Evolutionary conservation across 2,329 filamentous ascomycete species (phyloP).

Genomic region (Botrytis fabae): DNA sequence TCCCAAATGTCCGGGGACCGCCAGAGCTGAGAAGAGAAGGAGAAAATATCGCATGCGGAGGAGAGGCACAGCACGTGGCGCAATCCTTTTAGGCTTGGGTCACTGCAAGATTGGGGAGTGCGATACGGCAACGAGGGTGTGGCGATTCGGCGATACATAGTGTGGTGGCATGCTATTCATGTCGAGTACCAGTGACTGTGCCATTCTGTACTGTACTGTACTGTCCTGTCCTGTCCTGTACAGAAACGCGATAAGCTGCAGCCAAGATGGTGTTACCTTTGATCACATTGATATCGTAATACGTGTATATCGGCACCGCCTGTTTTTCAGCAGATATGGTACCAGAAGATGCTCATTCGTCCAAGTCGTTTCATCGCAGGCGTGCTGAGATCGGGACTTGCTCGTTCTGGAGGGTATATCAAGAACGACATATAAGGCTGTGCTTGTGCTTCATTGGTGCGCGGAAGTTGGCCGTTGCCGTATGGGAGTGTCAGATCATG

Average conservation of each 20-base stretch:
- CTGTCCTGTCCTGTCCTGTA: not conserved
- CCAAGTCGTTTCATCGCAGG: constrained; percentile 15
- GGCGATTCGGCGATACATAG: constrained; percentile 15
- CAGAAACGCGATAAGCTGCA: constrained; percentile 16
- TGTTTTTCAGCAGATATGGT: not conserved
- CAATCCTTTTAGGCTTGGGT: not conserved
- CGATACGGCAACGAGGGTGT: not conserved
- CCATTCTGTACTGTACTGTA: not conserved
- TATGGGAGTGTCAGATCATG: constrained; percentile 23
- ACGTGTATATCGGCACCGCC: constrained; percentile 15
- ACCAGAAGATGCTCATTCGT: constrained; percentile 15
- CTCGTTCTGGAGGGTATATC: constrained; percentile 26
- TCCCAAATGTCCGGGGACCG: not conserved
- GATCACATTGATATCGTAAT: constrained; percentile 23
- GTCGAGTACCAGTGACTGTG: constrained; percentile 21
- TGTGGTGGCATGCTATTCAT: constrained; percentile 1
- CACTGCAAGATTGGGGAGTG: not conserved
- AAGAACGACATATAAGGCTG: constrained; percentile 23
- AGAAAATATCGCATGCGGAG: constrained; percentile 18
- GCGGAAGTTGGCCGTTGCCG: constrained; percentile 25
- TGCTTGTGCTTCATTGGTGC: constrained; percentile 24
- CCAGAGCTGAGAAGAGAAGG: constrained; percentile 17
- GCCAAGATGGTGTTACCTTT: constrained; percentile 23
- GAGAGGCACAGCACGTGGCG: constrained; percentile 24
- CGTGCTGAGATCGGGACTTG: constrained; percentile 15